Base-by-base conservation (phyloP, 352 stramenopile genomes). In the Halophytophthora batemanensis region DNA sequence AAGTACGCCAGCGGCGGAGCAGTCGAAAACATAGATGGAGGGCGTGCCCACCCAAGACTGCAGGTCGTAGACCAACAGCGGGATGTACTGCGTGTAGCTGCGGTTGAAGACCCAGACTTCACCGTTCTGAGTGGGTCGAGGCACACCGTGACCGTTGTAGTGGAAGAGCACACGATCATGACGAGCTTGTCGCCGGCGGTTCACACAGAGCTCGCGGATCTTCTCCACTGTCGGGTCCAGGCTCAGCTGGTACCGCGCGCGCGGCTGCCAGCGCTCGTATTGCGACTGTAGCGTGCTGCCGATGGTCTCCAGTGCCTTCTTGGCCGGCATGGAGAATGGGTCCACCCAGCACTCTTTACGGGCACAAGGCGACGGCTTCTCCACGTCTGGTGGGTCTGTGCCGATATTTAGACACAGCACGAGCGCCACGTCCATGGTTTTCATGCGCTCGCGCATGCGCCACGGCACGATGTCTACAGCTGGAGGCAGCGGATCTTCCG, bases 101-200 rank as follows among this genome's bases (percentile, higher is more conserved):
- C 98, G 98, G 77, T 99, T 98, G 69, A 99, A 99, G 18, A 99
- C 91, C 97, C 97, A 99, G 46, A 99, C 93, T 64, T 99, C 97
- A 34, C 97, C 97, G 69, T 98, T 98, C 11, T 79, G 71, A 8
- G 96, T 99, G 18, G 91, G 96, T n/a, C 92, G 69, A 25, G 97
- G 97, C 17, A 99, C 97, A 36, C 98, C 98, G 69, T 99, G 97
- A 45, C 97, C 97, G 74, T 99, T 99, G 82, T 99, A 99, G 75
- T 99, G 98, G 50, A 99, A 95, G 17, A 99, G 61, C 17, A 99
- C 84, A 42, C 97, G 79, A 63, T 99, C 95, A 48, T 86, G 60
- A 55, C 96, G 96, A 14, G 96, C 96, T 43, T 92, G 76, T 43
- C 93, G 77, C 21, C 97, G 76, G 66, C 99, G 84, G 15, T 84